A percentile compares a stretch with the other conserved stretches of the same genome.
Evolutionary conservation across 2,329 filamentous ascomycete genomes (phyloP).

Genomic region (Phyllosticta citriasiana): DNA sequence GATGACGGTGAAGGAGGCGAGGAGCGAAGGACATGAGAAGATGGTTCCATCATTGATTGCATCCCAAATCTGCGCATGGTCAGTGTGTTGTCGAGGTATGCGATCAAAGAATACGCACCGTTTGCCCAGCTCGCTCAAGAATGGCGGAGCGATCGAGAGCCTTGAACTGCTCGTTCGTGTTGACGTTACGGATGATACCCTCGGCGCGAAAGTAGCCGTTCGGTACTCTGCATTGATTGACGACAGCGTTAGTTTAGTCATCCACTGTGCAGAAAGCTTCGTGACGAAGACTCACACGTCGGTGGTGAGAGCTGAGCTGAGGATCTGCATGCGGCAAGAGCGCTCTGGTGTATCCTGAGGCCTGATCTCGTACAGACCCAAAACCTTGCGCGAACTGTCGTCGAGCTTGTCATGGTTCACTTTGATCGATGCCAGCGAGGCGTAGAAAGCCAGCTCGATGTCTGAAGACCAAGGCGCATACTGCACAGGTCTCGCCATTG

Average conservation of each 20-base stretch:
- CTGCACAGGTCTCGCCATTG: constrained; percentile 43
- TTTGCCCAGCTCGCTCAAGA: constrained; percentile 67
- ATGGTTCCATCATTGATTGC: constrained; percentile 95
- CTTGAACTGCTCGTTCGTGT: constrained; percentile 89
- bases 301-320: constrained; percentile 74
- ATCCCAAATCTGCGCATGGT: constrained; percentile 73
- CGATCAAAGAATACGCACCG: constrained; percentile 38
- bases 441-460: constrained; percentile 92
- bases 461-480: constrained; percentile 89
- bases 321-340: constrained; percentile 82
- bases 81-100: constrained; percentile 2
- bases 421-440: constrained; percentile 82
- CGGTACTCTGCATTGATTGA: constrained; percentile 34
- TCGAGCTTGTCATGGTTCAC: constrained; percentile 96
- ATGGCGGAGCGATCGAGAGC: constrained; percentile 70
- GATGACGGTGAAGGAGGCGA: constrained; percentile 79
- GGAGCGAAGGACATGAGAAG: constrained; percentile 84
- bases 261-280: background rate
- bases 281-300: constrained; percentile 54
- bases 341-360: constrained; percentile 58
- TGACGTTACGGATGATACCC: constrained; percentile 90
- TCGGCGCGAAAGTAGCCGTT: constrained; percentile 69
- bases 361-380: constrained; percentile 83
- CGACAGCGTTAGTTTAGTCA: constrained; percentile 12
- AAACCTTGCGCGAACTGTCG: constrained; percentile 76